Base-by-base conservation (phyloP, 768 basidiomycete species). In the Boletus pseudo-olivaceus region DNA sequence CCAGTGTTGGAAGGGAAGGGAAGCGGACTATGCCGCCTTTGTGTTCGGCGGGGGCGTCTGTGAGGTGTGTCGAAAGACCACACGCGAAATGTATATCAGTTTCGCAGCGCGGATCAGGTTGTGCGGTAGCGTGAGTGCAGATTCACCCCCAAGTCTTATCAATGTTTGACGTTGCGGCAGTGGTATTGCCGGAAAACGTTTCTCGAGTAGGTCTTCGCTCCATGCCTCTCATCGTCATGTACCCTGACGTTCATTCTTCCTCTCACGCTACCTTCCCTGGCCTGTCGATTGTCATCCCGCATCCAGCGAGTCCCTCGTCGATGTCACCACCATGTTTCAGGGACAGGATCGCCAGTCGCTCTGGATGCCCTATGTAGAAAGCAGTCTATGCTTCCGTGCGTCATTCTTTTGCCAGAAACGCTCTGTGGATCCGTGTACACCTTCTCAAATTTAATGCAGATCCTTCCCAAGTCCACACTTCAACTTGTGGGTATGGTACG, bases 21-120 rank as follows among this genome's bases (percentile, higher is more conserved):
- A 90, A 61, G 62, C 81, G 0, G 72, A 79, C 0, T 87, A 83
- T 64, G 84, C 82, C n/a, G 80, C 85, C 0, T 80, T 87, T 51
- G 55, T 88, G 23, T 89, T 85, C 53, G 81, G 82, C 58, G 66
- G 67, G 0, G 84, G 85, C 0, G 17, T 55, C 2, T 90, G 88
- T 58, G 78, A 79, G 64, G 83, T 86, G 53, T 84, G 86, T 60
- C 46, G 54, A 14, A 67, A 67, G 47, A 15, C 49, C 8, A 79
- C 76, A 0, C 67, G 62, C 4, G 54, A 56, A 6, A 69, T 74
- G 63, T 83, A 76, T 58, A 50, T 51, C 2, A 83, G 83, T 12
- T 86, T 81, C 58, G 71, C 78, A 1, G 60, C 81, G 3, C 70
- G 75, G 27, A 53, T 78, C 26, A 73, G 79, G 35, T 43, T 84